phyloP scores from a whole-genome alignment of 352 stramenopile species.

The Blastocystis sp. region DNA sequence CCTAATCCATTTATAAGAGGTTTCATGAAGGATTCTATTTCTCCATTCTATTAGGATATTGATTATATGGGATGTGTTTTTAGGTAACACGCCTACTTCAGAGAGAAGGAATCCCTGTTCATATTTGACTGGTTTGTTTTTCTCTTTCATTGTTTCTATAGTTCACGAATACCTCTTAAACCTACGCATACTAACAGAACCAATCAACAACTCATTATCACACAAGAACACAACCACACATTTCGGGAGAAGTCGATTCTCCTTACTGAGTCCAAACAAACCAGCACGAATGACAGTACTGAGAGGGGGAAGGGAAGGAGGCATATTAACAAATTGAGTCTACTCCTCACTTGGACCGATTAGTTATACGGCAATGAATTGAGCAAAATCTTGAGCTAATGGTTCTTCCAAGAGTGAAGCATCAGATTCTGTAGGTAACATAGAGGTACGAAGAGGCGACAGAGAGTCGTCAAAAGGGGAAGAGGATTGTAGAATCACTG shows the following conservation, averaged over 20 bases:
- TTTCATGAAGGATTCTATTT: neutral
- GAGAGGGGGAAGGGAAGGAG: neutral
- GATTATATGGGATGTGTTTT: neutral
- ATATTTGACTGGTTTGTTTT: neutral
- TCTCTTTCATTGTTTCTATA: constrained; percentile 1
- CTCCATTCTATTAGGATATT: constrained; percentile 17
- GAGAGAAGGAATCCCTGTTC: neutral
- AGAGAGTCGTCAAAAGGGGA: neutral
- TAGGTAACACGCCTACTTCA: constrained; percentile 26
- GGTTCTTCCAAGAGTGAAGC: neutral
- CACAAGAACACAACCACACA: neutral
- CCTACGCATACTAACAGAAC: neutral
- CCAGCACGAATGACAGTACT: neutral
- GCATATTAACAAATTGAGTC: neutral
- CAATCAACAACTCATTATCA: constrained; percentile 11
- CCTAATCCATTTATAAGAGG: neutral
- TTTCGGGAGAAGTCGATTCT: neutral
- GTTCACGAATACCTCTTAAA: neutral
- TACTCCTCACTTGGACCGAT: neutral
- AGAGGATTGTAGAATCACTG: neutral
- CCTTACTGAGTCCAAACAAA: neutral
- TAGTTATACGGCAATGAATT: neutral
- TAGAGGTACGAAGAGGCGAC: neutral
- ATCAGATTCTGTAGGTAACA: neutral
- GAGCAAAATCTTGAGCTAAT: neutral